Evolutionary conservation across 257 asterid genomes (phyloP).

Genomic region (Capsicum rhomboideum): DNA sequence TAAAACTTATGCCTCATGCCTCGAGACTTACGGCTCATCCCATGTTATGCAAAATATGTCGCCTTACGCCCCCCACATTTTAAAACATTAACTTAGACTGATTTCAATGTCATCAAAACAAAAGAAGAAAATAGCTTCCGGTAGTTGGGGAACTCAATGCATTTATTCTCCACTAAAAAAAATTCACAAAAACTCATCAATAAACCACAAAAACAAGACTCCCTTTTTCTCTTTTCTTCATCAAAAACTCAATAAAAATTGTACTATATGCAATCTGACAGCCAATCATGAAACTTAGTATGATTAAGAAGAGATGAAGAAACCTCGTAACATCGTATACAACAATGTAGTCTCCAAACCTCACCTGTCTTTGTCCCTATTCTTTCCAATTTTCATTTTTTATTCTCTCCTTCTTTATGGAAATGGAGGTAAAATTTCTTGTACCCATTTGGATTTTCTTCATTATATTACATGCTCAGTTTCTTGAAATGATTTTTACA

Average conservation of each 20-base stretch:
- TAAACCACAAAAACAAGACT: not conserved
- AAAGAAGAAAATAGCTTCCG: not conserved
- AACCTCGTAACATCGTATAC: conserved; percentile 19
- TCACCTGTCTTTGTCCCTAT: conserved; percentile 40
- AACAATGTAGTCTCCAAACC: conserved; percentile 13
- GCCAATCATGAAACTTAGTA: not conserved
- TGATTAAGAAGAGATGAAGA: conserved; percentile 45
- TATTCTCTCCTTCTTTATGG: conserved; percentile 48
- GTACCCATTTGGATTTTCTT: not conserved
- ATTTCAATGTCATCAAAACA: too few species aligned
- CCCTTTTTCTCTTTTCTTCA: not conserved
- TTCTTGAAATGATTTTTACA: not conserved
- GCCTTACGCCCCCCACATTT: too few species aligned
- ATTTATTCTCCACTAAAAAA: conserved; percentile 6
- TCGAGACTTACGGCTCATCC: too few species aligned
- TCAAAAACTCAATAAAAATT: not conserved
- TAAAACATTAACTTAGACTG: too few species aligned
- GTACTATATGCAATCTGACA: not conserved
- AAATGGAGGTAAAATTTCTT: conserved; percentile 43
- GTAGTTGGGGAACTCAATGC: conserved; percentile 8
- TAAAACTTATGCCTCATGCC: too few species aligned
- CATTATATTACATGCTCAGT: not conserved
- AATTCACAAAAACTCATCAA: not conserved
- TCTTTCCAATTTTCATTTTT: conserved; percentile 52
- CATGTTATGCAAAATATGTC: too few species aligned